phyloP scores from a whole-genome alignment of 2,329 filamentous ascomycete genomes.

The Ophiosphaerella korrae region DNA sequence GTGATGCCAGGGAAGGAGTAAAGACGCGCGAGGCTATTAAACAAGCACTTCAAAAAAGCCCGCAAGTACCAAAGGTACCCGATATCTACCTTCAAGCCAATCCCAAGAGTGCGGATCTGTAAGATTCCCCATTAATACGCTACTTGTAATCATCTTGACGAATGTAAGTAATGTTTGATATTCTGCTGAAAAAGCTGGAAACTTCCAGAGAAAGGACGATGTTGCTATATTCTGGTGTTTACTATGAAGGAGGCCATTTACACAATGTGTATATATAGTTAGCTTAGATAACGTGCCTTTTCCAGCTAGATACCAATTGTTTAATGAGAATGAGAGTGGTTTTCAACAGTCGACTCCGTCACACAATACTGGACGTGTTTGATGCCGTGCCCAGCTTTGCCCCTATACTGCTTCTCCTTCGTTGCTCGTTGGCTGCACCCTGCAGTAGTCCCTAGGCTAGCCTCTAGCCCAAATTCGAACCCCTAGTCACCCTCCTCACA shows the following conservation, averaged over 20 bases:
- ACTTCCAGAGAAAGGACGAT: not conserved
- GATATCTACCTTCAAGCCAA: slow-evolving; percentile 48
- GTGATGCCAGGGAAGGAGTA: slow-evolving; percentile 48
- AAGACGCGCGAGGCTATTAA: slow-evolving; percentile 46
- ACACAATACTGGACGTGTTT: too few species aligned
- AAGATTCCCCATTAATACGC: not conserved
- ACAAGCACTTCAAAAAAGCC: slow-evolving; percentile 47
- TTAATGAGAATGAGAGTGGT: slow-evolving; percentile 3
- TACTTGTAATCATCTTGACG: too few species aligned
- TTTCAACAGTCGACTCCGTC: too few species aligned
- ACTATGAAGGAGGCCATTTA: too few species aligned
- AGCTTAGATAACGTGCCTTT: not conserved
- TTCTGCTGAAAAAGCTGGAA: not conserved
- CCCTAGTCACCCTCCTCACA: not conserved
- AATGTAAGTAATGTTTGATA: not conserved
- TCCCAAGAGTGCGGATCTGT: slow-evolving; percentile 44
- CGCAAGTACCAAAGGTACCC: slow-evolving; percentile 56
- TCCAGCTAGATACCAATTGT: slow-evolving; percentile 19
- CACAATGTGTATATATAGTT: too few species aligned
- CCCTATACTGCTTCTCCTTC: not conserved
- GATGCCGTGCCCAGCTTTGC: not conserved
- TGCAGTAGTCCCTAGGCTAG: not conserved
- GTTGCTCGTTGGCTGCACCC: not conserved
- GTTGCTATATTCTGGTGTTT: not conserved
- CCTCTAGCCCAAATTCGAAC: slow-evolving; percentile 1